A percentile compares a stretch with the other conserved stretches of the same genome.
These are phyloP conservation scores for Dactylorhiza incarnata DNA, from an alignment of 106 monocot genomes.

Conservation along the genomic window DNA sequence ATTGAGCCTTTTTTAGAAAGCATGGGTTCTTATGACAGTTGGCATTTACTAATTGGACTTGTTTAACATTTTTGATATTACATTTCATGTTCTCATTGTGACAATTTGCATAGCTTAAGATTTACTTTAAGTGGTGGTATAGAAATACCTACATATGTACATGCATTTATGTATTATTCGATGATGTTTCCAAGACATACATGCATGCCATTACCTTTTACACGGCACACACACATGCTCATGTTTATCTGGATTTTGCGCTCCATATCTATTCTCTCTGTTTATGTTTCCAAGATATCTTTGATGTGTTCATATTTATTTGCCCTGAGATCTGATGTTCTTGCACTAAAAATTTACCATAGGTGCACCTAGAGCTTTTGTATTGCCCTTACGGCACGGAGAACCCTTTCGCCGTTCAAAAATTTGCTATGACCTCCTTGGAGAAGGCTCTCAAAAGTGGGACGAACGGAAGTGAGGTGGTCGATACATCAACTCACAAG, in stretches of 20 bases:
- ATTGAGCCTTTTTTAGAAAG: not conserved
- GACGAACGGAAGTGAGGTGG: constrained; percentile 27
- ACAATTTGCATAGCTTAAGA: not conserved
- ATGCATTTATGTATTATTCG: not conserved
- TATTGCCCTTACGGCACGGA: constrained; percentile 70
- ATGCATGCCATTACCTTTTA: not conserved
- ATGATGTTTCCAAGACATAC: not conserved
- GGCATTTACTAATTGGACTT: not conserved
- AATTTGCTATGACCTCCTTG: constrained; percentile 65
- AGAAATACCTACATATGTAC: not conserved
- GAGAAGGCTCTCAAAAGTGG: constrained; percentile 72
- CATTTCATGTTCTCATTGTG: not conserved
- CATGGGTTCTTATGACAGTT: not conserved
- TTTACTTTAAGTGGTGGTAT: not conserved
- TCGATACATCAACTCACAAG: constrained; percentile 23
- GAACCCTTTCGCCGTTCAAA: constrained; percentile 58
- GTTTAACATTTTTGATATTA: not conserved
- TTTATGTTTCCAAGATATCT: constrained; percentile 2
- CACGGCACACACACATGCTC: too few species aligned
- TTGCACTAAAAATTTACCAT: constrained; percentile 8
- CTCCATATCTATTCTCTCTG: not conserved
- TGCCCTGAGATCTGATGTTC: not conserved
- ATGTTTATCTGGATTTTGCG: too few species aligned
- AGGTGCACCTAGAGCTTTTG: constrained; percentile 95
- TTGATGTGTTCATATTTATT: not conserved